A percentile compares a stretch with the other conserved stretches of the same genome.
These are phyloP conservation scores for Xylariomycetidae sp. DNA, from an alignment of 2,329 filamentous ascomycete species.

Conservation along the genomic window DNA sequence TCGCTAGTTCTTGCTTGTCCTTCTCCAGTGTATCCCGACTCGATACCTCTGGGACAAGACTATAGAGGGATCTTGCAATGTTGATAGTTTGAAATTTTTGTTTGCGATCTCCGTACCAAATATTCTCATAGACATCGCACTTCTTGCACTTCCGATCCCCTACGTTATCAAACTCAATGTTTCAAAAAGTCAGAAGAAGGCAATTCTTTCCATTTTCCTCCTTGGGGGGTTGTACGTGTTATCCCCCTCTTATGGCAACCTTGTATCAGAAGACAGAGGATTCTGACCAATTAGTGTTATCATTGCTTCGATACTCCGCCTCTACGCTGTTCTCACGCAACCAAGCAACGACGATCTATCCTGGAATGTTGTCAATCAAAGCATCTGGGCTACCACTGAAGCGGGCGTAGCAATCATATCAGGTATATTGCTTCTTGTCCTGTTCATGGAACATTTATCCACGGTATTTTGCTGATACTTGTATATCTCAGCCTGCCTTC, in stretches of 20 bases:
- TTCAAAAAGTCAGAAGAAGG: slow-evolving; percentile 2
- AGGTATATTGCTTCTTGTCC: background rate
- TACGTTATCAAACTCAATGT: slow-evolving; percentile 1
- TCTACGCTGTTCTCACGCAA: background rate
- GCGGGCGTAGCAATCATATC: slow-evolving; percentile 1
- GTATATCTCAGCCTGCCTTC: background rate
- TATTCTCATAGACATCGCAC: slow-evolving; percentile 2
- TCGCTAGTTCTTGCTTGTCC: slow-evolving; percentile 3
- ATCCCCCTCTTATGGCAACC: too few species aligned
- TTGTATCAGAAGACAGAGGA: too few species aligned
- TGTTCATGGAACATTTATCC: background rate
- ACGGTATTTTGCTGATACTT: background rate
- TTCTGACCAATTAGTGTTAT: too few species aligned
- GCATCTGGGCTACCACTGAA: slow-evolving; percentile 2
- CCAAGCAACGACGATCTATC: background rate
- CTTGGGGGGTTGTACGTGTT: slow-evolving; percentile 3
- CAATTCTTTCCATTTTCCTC: slow-evolving; percentile 1
- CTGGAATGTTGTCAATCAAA: slow-evolving; percentile 3
- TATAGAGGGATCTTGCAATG: slow-evolving; percentile 1
- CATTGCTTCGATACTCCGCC: background rate
- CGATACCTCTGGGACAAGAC: slow-evolving; percentile 2
- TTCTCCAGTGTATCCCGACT: slow-evolving; percentile 3
- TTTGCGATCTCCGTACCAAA: slow-evolving; percentile 4
- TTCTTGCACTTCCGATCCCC: slow-evolving; percentile 1
- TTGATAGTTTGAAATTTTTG: slow-evolving; percentile 3